Conservation (phyloP, 495 filamentous ascomycete species). For the Penicillium manginii region DNA sequence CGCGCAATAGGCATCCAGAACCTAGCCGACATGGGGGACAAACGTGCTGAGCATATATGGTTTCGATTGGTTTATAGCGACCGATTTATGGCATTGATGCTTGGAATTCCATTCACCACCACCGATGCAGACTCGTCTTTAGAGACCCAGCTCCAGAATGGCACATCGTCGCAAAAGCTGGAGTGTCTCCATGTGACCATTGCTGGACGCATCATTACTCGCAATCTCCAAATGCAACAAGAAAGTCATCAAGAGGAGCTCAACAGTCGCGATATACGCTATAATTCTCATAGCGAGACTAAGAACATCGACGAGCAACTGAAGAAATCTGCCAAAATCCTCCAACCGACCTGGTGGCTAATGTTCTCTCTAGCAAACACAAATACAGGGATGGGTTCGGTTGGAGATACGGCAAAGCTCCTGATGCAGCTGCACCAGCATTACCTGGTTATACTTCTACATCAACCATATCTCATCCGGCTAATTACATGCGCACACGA, state of each 20-base stretch:
- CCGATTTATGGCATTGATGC: constrained; percentile 46
- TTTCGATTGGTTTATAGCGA: constrained; percentile 46
- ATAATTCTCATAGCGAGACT: constrained; percentile 43
- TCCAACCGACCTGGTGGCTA: constrained; percentile 45
- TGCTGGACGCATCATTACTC: constrained; percentile 38
- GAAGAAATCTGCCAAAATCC: constrained; percentile 37
- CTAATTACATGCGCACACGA: constrained; percentile 23
- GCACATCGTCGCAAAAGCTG: constrained; percentile 35
- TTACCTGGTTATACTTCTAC: constrained; percentile 47
- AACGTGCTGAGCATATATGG: constrained; percentile 41
- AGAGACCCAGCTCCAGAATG: constrained; percentile 28
- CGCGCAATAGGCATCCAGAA: constrained; percentile 39
- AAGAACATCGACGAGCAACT: constrained; percentile 46
- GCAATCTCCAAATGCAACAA: constrained; percentile 50
- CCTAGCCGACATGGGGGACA: constrained; percentile 2
- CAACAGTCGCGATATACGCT: constrained; percentile 5
- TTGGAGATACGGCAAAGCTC: constrained; percentile 30
- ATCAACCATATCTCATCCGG: constrained; percentile 56
- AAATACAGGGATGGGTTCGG: constrained; percentile 14
- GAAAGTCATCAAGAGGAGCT: constrained; percentile 22
- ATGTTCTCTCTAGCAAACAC: constrained; percentile 15
- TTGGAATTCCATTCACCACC: constrained; percentile 49
- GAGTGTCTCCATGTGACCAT: constrained; percentile 35
- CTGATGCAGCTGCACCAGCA: constrained; percentile 52
- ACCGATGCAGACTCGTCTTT: constrained; percentile 29